Conservation (phyloP, 2,329 filamentous ascomycete species). For the Moelleriella libera region DNA sequence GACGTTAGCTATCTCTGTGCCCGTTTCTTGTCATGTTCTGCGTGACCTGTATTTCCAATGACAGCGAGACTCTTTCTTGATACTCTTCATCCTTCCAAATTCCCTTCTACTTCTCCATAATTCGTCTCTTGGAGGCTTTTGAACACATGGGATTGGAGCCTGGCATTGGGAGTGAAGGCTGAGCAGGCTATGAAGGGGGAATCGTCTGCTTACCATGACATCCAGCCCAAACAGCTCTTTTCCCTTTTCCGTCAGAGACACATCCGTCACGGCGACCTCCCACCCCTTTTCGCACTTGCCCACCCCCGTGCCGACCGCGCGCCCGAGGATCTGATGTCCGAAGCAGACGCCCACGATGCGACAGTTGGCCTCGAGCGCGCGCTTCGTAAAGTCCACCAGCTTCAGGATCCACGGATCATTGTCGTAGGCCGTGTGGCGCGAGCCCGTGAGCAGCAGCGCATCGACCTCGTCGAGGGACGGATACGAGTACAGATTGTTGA, state of each 20-base stretch:
- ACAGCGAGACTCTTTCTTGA: no score
- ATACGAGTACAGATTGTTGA: slow-evolving; percentile 50
- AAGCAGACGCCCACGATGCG: slow-evolving; percentile 40
- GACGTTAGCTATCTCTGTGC: neutral
- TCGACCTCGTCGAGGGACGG: slow-evolving; percentile 63
- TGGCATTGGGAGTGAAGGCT: no score
- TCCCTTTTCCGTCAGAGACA: slow-evolving; percentile 24
- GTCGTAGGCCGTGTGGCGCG: slow-evolving; percentile 38
- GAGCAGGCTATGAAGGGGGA: no score
- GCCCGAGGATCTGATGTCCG: slow-evolving; percentile 32
- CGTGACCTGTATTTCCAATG: no score
- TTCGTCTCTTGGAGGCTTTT: neutral
- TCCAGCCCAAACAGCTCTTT: slow-evolving; percentile 22
- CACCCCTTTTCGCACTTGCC: slow-evolving; percentile 24
- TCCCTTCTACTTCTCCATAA: neutral
- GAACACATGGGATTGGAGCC: no score
- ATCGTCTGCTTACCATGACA: slow-evolving; percentile 13
- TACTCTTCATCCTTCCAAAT: no score
- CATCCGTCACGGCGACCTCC: slow-evolving; percentile 28
- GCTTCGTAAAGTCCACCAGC: slow-evolving; percentile 23
- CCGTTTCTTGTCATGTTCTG: neutral
- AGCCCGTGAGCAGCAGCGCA: slow-evolving; percentile 69
- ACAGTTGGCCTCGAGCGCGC: slow-evolving; percentile 20
- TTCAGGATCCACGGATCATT: slow-evolving; percentile 29
- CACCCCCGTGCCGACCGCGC: slow-evolving; percentile 23